Base-by-base conservation (phyloP, 179 eudicot genomes). In the Beta macrorhiza region DNA sequence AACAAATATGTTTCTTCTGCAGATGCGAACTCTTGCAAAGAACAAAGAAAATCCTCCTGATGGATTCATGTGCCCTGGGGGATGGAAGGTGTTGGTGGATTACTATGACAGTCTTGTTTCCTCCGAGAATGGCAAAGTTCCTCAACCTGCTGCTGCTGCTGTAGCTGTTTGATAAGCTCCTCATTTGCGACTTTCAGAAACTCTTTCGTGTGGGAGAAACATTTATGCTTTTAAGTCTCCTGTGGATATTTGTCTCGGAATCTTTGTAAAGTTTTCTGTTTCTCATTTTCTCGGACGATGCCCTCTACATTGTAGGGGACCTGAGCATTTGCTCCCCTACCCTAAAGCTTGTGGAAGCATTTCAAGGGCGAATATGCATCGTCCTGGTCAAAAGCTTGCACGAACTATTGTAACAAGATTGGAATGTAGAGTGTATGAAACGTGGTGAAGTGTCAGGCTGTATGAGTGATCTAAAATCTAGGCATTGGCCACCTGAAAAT, bases 51-150 rank as follows among this genome's bases (percentile, higher is more conserved):
- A 80, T 67, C 97, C 97, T 37, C 98, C 98, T 0, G 94, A 94
- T 70, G 98, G 98, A 45, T 94, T 94, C 67, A 94, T 94, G 98
- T 94, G 98, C 79, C 93, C 98, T 0, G 86, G 91, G 29, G 97
- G 98, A 14, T 94, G 98, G 98, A 80, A 92, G 83, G 97, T 94
- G 37, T 83, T 94, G 86, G 95, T 91, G 15, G 92, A 91, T 1
- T 93, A 92, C 83, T 92, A 92, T 49, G 93, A 89, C 37, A 87
- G 93, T 81, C 82, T 91, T 64, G 81, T 88, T 47, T 80, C 89
- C 13, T 44, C 87, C 0, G 90, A 85, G 62, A 89, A 89, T 75
- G 97, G 91, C 70, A 86, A 82, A 83, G 75, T 89, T 61, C 90
- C 91, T 25, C 82, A 88, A 73, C 84, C 92, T 49, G 91, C 90